Percentiles rank a stretch among this genome's conserved stretches.
These are phyloP conservation scores for Boletus insuetus DNA, from an alignment of 768 basidiomycete genomes.

Conservation along the genomic window DNA sequence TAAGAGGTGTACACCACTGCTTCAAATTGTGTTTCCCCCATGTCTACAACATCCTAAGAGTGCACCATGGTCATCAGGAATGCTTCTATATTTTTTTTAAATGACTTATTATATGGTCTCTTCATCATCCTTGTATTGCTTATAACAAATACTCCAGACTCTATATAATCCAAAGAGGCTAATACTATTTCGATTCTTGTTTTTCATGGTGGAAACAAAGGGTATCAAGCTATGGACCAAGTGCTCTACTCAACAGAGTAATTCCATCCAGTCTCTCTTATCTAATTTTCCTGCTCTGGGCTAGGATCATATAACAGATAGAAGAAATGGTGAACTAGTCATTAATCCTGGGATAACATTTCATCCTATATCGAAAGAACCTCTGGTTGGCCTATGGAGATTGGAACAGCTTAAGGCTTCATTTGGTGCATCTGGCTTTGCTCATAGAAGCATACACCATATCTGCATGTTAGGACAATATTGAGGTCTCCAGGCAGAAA, in stretches of 20 bases:
- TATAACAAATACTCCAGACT: too few species aligned
- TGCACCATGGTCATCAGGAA: too few species aligned
- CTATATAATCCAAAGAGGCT: too few species aligned
- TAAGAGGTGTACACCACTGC: too few species aligned
- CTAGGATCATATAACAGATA: background rate
- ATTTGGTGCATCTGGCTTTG: background rate
- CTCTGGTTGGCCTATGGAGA: background rate
- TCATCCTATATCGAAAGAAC: too few species aligned
- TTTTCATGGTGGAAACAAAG: background rate
- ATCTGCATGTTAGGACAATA: background rate
- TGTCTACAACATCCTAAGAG: too few species aligned
- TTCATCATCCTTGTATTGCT: too few species aligned
- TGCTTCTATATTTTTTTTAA: too few species aligned
- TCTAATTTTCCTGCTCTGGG: background rate
- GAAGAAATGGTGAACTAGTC: background rate
- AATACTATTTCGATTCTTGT: background rate
- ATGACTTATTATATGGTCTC: too few species aligned
- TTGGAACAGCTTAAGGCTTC: background rate
- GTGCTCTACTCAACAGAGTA: background rate
- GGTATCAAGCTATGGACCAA: slow-evolving; percentile 3
- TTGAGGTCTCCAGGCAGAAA: slow-evolving; percentile 1
- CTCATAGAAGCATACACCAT: background rate
- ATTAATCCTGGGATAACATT: background rate
- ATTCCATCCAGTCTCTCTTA: background rate
- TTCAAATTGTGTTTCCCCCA: too few species aligned